Conservation (phyloP, 305 asterid genomes). For the Caryopteris hybrid region DNA sequence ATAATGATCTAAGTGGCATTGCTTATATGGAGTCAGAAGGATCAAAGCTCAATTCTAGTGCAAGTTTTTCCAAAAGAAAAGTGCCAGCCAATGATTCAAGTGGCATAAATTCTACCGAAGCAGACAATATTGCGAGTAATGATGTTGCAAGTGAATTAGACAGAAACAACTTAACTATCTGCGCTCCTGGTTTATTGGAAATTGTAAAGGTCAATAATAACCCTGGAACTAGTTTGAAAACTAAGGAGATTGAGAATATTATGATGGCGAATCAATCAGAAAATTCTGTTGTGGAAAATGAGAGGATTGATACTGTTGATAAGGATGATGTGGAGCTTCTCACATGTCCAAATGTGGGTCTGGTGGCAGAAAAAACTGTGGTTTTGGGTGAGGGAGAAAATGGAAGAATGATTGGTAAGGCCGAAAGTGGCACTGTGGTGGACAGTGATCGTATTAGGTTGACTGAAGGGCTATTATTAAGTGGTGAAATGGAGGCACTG, state of each 20-base stretch:
- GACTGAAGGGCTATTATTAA: slow-evolving; percentile 28
- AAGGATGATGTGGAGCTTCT: slow-evolving; percentile 16
- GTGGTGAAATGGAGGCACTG: slow-evolving; percentile 59
- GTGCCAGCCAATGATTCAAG: slow-evolving; percentile 14
- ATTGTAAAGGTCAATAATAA: slow-evolving; percentile 17
- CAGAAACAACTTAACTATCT: not conserved
- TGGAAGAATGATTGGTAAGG: slow-evolving; percentile 10
- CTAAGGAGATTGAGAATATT: slow-evolving; percentile 13
- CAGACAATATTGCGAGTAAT: not conserved
- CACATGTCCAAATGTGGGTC: not conserved
- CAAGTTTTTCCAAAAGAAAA: slow-evolving; percentile 15
- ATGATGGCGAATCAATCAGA: not conserved
- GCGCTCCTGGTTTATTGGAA: slow-evolving; percentile 17
- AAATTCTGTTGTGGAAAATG: slow-evolving; percentile 9
- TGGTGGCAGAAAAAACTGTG: slow-evolving; percentile 19
- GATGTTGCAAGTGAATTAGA: slow-evolving; percentile 17
- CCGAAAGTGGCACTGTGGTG: slow-evolving; percentile 17
- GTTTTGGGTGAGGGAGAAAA: slow-evolving; percentile 16
- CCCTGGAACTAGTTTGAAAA: not conserved
- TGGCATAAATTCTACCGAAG: not conserved
- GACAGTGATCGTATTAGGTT: slow-evolving; percentile 25
- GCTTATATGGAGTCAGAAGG: slow-evolving; percentile 12
- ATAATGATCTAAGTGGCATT: slow-evolving; percentile 12
- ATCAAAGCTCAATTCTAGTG: not conserved
- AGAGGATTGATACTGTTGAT: slow-evolving; percentile 3